These are phyloP conservation scores for Epichloe elymi DNA, from an alignment of 2,329 filamentous ascomycete genomes.

Conservation along the genomic window DNA sequence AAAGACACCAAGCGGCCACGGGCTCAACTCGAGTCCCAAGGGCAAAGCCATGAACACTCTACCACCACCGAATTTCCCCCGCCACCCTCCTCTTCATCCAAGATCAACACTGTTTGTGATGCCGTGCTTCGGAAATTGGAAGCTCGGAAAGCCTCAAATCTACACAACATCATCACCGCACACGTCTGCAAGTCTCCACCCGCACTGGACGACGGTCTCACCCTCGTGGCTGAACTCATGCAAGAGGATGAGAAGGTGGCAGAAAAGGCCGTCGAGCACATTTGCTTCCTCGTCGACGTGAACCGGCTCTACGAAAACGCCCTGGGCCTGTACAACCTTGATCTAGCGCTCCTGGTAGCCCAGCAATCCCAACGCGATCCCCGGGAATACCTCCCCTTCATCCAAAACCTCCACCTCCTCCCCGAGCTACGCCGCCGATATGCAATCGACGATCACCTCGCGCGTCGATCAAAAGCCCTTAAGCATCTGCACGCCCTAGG, in stretches of 20 bases:
- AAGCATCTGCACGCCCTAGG: slow-evolving; percentile 59
- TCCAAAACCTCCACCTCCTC: slow-evolving; percentile 73
- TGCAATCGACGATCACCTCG: slow-evolving; percentile 79
- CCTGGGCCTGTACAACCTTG: slow-evolving; percentile 80
- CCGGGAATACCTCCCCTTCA: slow-evolving; percentile 86
- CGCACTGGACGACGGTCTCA: slow-evolving; percentile 73
- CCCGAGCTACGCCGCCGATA: slow-evolving; percentile 59
- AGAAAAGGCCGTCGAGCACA: slow-evolving; percentile 86
- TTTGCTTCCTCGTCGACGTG: slow-evolving; percentile 91
- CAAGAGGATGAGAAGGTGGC: slow-evolving; percentile 56
- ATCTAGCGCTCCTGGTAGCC: slow-evolving; percentile 78
- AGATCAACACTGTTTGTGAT: slow-evolving; percentile 83
- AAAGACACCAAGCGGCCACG: slow-evolving; percentile 56
- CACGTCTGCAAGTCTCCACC: slow-evolving; percentile 90
- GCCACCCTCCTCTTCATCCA: slow-evolving; percentile 23
- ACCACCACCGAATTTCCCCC: slow-evolving; percentile 10
- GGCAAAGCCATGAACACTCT: slow-evolving; percentile 2
- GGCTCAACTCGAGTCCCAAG: slow-evolving; percentile 5
- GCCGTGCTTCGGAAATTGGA: slow-evolving; percentile 60
- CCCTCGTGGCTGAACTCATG: slow-evolving; percentile 63
- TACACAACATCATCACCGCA: slow-evolving; percentile 89
- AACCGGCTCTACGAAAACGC: slow-evolving; percentile 86
- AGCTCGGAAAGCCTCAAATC: slow-evolving; percentile 45
- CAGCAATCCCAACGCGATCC: slow-evolving; percentile 95
- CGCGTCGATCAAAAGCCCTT: slow-evolving; percentile 64